Evolutionary conservation across 352 stramenopile genomes (phyloP).

Genomic region (Pythium coloratum): DNA sequence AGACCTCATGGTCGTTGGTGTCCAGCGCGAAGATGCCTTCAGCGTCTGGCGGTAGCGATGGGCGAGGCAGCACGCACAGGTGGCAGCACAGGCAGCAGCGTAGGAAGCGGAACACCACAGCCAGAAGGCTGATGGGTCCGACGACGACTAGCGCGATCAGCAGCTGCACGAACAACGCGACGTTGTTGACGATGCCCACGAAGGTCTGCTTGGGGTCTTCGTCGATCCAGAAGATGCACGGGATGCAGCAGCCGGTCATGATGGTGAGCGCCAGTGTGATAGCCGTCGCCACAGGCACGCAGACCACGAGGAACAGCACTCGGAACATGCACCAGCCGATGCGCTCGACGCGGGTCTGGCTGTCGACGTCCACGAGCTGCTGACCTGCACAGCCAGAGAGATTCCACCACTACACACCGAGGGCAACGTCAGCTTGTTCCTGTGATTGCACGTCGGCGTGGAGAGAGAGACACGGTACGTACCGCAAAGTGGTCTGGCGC

Average conservation of each 20-base stretch:
- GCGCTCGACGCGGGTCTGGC: constrained; percentile 20
- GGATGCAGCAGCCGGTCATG: constrained; percentile 23
- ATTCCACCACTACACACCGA: constrained; percentile 66
- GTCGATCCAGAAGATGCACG: constrained; percentile 25
- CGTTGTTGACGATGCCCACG: constrained; percentile 22
- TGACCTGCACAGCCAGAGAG: constrained; percentile 66
- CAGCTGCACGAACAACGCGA: constrained; percentile 20
- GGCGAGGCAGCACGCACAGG: constrained; percentile 2
- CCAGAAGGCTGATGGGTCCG: constrained; percentile 14
- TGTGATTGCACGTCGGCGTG: no score
- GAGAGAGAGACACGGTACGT: not conserved
- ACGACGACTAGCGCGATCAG: constrained; percentile 18
- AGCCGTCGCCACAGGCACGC: constrained; percentile 18
- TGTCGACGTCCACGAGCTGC: constrained; percentile 51
- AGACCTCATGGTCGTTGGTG: not conserved
- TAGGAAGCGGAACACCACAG: constrained; percentile 11
- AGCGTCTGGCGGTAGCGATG: not conserved
- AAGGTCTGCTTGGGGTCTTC: constrained; percentile 22
- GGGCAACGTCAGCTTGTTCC: no score
- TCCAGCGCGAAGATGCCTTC: not conserved
- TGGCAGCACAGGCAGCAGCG: constrained; percentile 10
- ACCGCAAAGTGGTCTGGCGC: constrained; percentile 85
- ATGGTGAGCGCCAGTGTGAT: constrained; percentile 21
- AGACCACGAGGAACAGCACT: constrained; percentile 20
- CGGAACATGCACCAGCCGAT: constrained; percentile 17